Conservation (phyloP, 2,329 filamentous ascomycete genomes). For the Waltergamsia citrina region DNA sequence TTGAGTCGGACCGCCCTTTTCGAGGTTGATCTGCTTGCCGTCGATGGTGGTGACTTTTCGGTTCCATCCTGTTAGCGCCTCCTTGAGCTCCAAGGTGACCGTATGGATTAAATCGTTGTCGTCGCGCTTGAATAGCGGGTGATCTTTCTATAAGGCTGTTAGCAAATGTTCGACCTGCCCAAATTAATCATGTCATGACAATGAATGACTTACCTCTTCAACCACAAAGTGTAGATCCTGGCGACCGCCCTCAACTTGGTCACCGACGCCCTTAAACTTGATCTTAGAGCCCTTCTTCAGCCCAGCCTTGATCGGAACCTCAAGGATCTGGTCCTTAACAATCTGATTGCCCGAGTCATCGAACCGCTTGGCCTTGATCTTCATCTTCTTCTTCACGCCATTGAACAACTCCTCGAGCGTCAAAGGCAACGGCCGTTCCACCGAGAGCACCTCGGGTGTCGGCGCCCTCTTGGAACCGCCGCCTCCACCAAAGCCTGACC, state of each 20-base stretch:
- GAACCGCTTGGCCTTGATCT: constrained; percentile 94
- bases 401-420: constrained; percentile 82
- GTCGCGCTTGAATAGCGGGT: constrained; percentile 75
- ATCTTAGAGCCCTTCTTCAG: constrained; percentile 97
- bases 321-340: constrained; percentile 80
- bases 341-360: constrained; percentile 74
- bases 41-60: constrained; percentile 91
- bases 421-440: constrained; percentile 75
- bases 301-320: constrained; percentile 92
- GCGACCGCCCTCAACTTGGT: constrained; percentile 91
- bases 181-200: too few relatives aligned
- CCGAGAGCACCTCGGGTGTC: constrained; percentile 80
- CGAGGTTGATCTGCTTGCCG: constrained; percentile 70
- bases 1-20: constrained; percentile 75
- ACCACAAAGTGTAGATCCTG: constrained; percentile 95
- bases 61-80: constrained; percentile 89
- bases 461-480: background rate
- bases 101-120: constrained; percentile 78
- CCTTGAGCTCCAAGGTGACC: constrained; percentile 79
- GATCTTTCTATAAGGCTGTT: constrained; percentile 61
- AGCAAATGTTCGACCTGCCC: constrained; percentile 22
- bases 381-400: constrained; percentile 91
- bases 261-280: constrained; percentile 95
- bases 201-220: constrained; percentile 62
- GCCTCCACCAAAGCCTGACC: constrained; percentile 10